Evolutionary conservation across 495 filamentous ascomycete species (phyloP).

Genomic region (Podospora pseudocomata): DNA sequence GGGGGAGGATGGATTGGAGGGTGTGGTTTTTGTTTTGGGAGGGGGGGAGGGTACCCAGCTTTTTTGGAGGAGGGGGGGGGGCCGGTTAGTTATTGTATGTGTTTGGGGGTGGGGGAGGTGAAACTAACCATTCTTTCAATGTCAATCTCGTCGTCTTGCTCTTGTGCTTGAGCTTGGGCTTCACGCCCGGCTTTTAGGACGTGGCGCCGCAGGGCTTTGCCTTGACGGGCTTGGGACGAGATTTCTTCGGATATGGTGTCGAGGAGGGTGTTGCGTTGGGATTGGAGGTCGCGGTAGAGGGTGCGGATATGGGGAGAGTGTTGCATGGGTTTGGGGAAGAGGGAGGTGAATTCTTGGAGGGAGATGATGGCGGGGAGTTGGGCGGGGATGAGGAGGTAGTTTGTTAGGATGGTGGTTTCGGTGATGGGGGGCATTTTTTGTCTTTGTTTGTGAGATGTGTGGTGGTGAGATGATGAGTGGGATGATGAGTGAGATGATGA

Average conservation of each 20-base stretch:
- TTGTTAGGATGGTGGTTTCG: conserved; percentile 67
- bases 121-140: conserved; percentile 63
- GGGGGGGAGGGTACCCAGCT: conserved; percentile 56
- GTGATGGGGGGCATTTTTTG: conserved; percentile 40
- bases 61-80: conserved; percentile 24
- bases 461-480: not conserved
- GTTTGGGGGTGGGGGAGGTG: not conserved
- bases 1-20: conserved; percentile 59
- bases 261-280: conserved; percentile 63
- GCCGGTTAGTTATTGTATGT: not conserved
- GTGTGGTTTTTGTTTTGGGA: conserved; percentile 51
- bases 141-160: conserved; percentile 61
- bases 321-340: conserved; percentile 69
- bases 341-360: conserved; percentile 66
- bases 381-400: conserved; percentile 73
- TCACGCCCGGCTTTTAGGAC: conserved; percentile 55
- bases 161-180: conserved; percentile 53
- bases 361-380: conserved; percentile 68
- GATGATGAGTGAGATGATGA: not conserved
- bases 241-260: conserved; percentile 67
- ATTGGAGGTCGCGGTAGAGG: conserved; percentile 77
- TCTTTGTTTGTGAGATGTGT: not conserved
- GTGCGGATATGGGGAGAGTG: conserved; percentile 66
- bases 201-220: conserved; percentile 59
- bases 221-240: conserved; percentile 59